A percentile compares a stretch with the other conserved stretches of the same genome.
phyloP scores from a whole-genome alignment of 352 stramenopile species.

The Phytophthora fragariae region DNA sequence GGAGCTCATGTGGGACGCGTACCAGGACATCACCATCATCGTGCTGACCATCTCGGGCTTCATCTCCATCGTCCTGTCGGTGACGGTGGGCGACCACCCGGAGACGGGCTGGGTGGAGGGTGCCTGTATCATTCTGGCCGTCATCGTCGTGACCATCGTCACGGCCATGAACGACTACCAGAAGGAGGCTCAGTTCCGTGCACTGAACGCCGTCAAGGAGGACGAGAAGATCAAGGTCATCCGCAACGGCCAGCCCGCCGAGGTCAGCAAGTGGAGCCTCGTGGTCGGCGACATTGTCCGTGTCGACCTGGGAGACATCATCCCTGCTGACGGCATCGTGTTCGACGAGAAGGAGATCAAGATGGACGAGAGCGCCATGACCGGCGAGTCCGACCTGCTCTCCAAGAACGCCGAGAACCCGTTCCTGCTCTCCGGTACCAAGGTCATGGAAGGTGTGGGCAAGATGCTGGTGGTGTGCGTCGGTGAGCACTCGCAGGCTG shows the following conservation, averaged over 20 bases:
- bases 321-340: conserved; percentile 90
- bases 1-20: conserved; percentile 90
- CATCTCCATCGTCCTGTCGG: conserved; percentile 81
- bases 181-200: conserved; percentile 91
- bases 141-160: conserved; percentile 89
- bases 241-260: conserved; percentile 60
- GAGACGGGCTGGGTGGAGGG: conserved; percentile 89
- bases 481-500: conserved; percentile 90
- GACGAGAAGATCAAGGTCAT: conserved; percentile 84
- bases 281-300: conserved; percentile 92
- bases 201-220: conserved; percentile 82
- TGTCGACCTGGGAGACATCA: conserved; percentile 87
- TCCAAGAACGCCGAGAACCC: conserved; percentile 78
- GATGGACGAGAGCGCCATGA: conserved; percentile 92
- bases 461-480: conserved; percentile 94
- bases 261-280: conserved; percentile 80
- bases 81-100: conserved; percentile 56
- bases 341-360: conserved; percentile 88
- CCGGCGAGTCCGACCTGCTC: conserved; percentile 90
- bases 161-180: conserved; percentile 92
- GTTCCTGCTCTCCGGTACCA: conserved; percentile 93
- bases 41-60: conserved; percentile 88
- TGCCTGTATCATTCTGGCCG: conserved; percentile 88
- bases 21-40: conserved; percentile 92
- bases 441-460: conserved; percentile 90